Evolutionary conservation across 352 stramenopile species (phyloP).

Genomic region (Saprolegnia diclina): DNA sequence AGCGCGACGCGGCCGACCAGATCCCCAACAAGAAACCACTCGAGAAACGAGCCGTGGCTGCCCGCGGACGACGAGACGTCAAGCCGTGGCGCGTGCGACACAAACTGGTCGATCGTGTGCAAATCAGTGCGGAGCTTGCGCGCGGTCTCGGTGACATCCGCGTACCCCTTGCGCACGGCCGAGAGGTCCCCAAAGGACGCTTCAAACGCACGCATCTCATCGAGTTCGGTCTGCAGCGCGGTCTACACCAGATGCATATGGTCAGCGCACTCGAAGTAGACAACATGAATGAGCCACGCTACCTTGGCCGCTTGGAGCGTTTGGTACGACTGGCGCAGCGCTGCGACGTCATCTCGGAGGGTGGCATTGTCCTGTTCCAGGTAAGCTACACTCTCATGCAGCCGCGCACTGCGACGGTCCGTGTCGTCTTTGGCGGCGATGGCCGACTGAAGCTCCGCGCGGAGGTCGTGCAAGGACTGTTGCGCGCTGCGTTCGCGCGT

Average conservation of each 20-base stretch:
- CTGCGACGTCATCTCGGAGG: conserved; percentile 19
- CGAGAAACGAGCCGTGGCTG: conserved; percentile 18
- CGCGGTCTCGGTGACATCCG: conserved; percentile 12
- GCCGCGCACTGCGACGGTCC: background rate
- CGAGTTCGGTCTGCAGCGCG: conserved; percentile 6
- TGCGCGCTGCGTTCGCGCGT: conserved; percentile 33
- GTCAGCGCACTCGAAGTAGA: background rate
- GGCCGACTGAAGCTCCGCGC: background rate
- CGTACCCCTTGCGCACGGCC: background rate
- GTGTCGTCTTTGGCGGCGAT: background rate
- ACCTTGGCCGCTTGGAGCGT: conserved; percentile 24
- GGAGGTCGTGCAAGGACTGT: conserved; percentile 22
- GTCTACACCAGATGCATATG: background rate
- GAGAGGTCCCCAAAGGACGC: background rate
- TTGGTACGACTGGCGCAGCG: conserved; percentile 27
- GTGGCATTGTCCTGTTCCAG: conserved; percentile 32
- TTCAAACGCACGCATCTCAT: conserved; percentile 6
- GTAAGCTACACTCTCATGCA: conserved; percentile 9
- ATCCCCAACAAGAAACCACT: conserved; percentile 37
- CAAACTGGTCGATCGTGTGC: conserved; percentile 24
- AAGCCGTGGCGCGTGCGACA: background rate
- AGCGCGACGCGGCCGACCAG: conserved; percentile 29
- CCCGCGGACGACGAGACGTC: background rate
- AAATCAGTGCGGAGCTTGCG: conserved; percentile 15
- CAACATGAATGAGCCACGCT: no score